A percentile compares a stretch with the other conserved stretches of the same genome.
These are phyloP conservation scores for Penicillium italicum DNA, from an alignment of 2,329 filamentous ascomycete species.

Conservation along the genomic window DNA sequence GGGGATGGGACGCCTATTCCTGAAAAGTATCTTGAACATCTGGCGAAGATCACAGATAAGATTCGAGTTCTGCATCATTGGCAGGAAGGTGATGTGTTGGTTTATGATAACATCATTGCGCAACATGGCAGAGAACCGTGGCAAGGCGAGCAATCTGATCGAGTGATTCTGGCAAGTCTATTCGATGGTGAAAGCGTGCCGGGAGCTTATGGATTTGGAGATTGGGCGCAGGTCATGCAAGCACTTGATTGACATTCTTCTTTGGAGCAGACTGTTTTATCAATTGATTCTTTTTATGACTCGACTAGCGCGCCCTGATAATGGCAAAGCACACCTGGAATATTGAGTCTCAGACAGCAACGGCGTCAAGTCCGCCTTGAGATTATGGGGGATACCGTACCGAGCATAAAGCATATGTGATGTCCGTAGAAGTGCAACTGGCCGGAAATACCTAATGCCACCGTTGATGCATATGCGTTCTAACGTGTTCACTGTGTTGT, in stretches of 20 bases:
- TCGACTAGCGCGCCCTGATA: too few species aligned
- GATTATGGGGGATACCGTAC: too few species aligned
- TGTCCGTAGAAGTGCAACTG: too few species aligned
- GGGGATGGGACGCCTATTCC: conserved; percentile 49
- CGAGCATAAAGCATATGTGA: too few species aligned
- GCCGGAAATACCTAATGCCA: too few species aligned
- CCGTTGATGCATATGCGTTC: too few species aligned
- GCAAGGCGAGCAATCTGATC: conserved; percentile 47
- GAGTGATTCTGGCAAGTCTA: conserved; percentile 48
- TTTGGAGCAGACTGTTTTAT: too few species aligned
- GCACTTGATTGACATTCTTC: conserved; percentile 31
- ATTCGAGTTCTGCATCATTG: conserved; percentile 50
- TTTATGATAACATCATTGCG: conserved; percentile 50
- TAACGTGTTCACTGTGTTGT: too few species aligned
- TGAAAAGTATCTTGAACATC: conserved; percentile 42
- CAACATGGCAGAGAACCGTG: conserved; percentile 51
- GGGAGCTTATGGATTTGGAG: conserved; percentile 42
- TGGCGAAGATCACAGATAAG: conserved; percentile 48
- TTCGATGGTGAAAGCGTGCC: conserved; percentile 48
- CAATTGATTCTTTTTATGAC: too few species aligned
- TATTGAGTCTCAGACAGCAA: too few species aligned
- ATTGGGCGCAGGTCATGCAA: conserved; percentile 49
- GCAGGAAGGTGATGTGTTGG: conserved; percentile 48
- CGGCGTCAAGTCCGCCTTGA: too few species aligned
- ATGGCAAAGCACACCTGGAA: too few species aligned